Base-by-base conservation (phyloP, 2,329 filamentous ascomycete species). In the Passalora sequoiae region DNA sequence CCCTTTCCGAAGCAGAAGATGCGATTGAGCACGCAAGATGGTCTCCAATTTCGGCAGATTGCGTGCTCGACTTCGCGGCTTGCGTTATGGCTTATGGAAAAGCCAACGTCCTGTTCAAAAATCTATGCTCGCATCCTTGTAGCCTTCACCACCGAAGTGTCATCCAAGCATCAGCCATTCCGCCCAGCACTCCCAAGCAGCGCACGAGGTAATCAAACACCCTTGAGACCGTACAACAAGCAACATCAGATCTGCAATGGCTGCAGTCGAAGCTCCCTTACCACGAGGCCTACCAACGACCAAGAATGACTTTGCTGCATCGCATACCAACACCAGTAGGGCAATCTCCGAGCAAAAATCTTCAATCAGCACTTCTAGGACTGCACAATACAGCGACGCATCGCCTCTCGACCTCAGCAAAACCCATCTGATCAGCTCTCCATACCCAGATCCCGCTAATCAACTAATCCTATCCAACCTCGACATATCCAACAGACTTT, bases 391-490 rank as follows among this genome's bases (percentile, higher is more conserved):
- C n/a, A n/a, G n/a, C n/a, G n/a, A 27, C 24, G 29, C 17, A 20
- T 22, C 20, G 22, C 15, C 9, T 15, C 2, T 53, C 15, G 43
- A 54, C 32, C 30, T 55, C 8, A 38, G 33, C n/a, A 49, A 51
- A 7, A 49, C 44, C 10, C 50, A 45, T n/a, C 48, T 59, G 25
- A 50, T 58, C 43, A 56, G 45, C 49, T 94, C 89, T 1, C 88
- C 88, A 1, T 94, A 95, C 63, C 78, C 79, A 7, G 78, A 81
- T 30, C 64, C 70, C 20, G 71, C 76, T 2, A 88, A 94, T 63
- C 77, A 86, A 37, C 78, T 94, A 24, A 80, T 89, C 60, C 73
- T 95, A 44, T 66, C 72, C 33, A 79, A 74, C 2, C 72, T 94
- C 5, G 75, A 85, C 49, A 67, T 66, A 0, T 76, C 86, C 50